Evolutionary conservation across 1,284 basidiomycete genomes (phyloP), one percentile per base, ranked within the genome.

Genomic region (Malassezia dermatis): DNA sequence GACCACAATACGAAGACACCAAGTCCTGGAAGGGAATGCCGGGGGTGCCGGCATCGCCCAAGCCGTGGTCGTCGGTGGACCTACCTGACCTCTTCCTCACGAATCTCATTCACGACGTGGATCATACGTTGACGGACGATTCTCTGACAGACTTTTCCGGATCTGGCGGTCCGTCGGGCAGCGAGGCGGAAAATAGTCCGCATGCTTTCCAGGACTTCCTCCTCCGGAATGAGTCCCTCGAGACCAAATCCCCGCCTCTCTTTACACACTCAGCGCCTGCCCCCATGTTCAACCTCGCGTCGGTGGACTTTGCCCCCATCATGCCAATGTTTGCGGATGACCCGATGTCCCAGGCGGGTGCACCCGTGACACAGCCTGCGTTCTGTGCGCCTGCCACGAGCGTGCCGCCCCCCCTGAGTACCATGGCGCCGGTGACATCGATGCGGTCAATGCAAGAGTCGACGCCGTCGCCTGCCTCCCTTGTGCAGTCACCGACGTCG

Each of bases 51-150:
- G n/a, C 15, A 2, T 42, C 45, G 11, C 50, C 55, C 17, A 57
- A 57, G 34, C 37, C 40, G 11, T 57, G 54, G 54, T 37, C 54
- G 12, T 28, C 41, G 35, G 48, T 51, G 21, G 55, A 57, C 15
- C 31, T 57, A 19, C 55, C 55, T 19, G 55, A 57, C 31, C 40
- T 57, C 15, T 57, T 57, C 32, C 55, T 57, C 19, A 57, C 44
- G 30, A 57, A 57, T 34, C 37, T 57, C 15, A 48, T 57, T 32
- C 41, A 48, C n/a, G 30, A 41, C 24, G 31, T 41, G 6, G 41
- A 56, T 28, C 43, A 23, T 3, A 19, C 35, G 5, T 45, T 32
- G 15, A 27, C 27, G 8, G 55, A 57, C 39, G 55, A 51, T 13
- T 27, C 55, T 2, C 41, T 48, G 3, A 42, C 44, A 4, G 55